A percentile compares a stretch with the other conserved stretches of the same genome.
These are phyloP conservation scores for Didymella segeticola DNA, from an alignment of 2,329 filamentous ascomycete genomes.

Conservation along the genomic window DNA sequence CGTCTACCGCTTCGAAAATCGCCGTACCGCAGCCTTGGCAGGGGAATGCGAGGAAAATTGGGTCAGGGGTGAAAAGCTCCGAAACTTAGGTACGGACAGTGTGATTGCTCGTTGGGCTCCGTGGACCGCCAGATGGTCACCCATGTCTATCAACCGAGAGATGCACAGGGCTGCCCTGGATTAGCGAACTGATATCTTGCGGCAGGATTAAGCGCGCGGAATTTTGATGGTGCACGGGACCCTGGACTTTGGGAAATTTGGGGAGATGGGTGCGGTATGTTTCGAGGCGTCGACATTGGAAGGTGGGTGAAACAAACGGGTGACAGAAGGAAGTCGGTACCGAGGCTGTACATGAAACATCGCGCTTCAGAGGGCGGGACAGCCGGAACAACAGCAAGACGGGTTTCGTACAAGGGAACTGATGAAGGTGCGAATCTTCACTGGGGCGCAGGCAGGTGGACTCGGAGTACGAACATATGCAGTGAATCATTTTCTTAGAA, in stretches of 20 bases:
- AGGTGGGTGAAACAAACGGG: conserved; percentile 3
- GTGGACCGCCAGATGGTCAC: no score
- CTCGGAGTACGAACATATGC: no score
- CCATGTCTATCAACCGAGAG: not conserved
- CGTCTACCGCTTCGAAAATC: not conserved
- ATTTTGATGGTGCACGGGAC: not conserved
- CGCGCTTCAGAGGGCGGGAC: not conserved
- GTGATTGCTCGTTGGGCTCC: not conserved
- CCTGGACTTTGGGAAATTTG: conserved; percentile 2
- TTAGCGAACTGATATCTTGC: conserved; percentile 8
- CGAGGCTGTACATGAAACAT: conserved; percentile 10
- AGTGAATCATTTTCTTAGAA: no score
- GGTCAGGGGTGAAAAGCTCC: conserved; percentile 12
- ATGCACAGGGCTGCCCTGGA: conserved; percentile 9
- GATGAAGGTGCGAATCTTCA: no score
- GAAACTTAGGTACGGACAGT: conserved; percentile 1
- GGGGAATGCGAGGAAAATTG: not conserved
- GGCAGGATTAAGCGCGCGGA: conserved; percentile 12
- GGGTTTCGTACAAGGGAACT: no score
- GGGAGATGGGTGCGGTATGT: not conserved
- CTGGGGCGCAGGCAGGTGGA: no score
- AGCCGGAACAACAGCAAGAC: not conserved
- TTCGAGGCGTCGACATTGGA: conserved; percentile 6
- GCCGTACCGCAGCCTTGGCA: conserved; percentile 1
- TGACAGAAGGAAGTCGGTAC: conserved; percentile 1